Evolutionary conservation across 2,329 filamentous ascomycete genomes (phyloP), one percentile per base, ranked within the genome.

Genomic region (Pestalotiopsis sp.): DNA sequence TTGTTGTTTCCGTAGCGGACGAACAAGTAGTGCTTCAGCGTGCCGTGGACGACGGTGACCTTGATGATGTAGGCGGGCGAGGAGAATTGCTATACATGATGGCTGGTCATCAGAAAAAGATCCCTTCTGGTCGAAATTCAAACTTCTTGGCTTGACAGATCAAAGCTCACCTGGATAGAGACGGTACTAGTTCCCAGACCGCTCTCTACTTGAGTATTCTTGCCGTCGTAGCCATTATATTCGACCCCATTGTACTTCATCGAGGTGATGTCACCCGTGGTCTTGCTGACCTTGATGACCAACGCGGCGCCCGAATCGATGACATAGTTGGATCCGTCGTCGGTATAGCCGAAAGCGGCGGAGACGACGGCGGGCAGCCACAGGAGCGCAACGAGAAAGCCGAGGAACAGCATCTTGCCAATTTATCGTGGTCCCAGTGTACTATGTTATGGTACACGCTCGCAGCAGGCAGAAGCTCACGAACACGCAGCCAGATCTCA

Each of bases 261-360:
- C 5, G 78, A 80, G 14, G 74, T 76, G 57, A 80, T 78, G 45
- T 80, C 78, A 20, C 78, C 79, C 66, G 75, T 79, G 13, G 73
- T 74, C 71, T 79, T 79, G 70, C 75, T 78, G 60, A 80, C 77
- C 49, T 76, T 77, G 70, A 80, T 78, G 39, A 80, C 74, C 6
- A 80, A 73, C 12, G 73, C 72, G 4, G 77, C 70, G 0, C 78
- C 77, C 20, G 74, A 76, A 69, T 77, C 80, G 49, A 82, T 79
- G n/a, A 80, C 77, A 69, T 80, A 82, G 69, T 80, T 79, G 45
- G 73, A 77, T 27, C 76, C 79, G 65, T 78, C 75, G 27, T 83
- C 80, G 1, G 76, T 79, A 71, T 79, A 83, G 27, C 81, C 81
- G 74, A 79, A 83, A 6, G 76, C 78, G 41, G 81, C 81, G 4